phyloP scores from a whole-genome alignment of 1,139 yeast genomes.

The Pichia sp. region DNA sequence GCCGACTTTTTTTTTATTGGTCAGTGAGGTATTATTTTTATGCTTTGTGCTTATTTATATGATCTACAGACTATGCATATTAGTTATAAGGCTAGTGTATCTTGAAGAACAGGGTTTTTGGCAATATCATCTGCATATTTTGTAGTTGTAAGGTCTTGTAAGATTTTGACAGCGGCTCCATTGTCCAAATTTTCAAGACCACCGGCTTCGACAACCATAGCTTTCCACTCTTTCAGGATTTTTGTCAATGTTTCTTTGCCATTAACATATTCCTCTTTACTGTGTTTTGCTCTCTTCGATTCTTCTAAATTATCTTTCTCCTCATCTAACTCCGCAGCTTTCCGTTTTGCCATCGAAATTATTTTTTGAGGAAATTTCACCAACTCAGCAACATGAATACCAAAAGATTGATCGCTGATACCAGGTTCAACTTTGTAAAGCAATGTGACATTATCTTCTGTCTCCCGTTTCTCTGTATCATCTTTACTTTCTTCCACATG shows the following conservation, averaged over 20 bases:
- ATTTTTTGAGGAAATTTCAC: conserved; percentile 88
- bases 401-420: conserved; percentile 88
- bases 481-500: conserved; percentile 48
- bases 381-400: conserved; percentile 94
- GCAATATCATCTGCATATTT: conserved; percentile 18
- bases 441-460: conserved; percentile 66
- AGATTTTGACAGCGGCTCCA: conserved; percentile 34
- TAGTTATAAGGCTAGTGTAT: conserved; percentile 13
- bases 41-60: too few species aligned
- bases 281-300: conserved; percentile 43
- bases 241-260: conserved; percentile 52
- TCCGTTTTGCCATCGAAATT: conserved; percentile 88
- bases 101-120: conserved; percentile 17
- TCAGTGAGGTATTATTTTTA: too few species aligned
- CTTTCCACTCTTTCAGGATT: conserved; percentile 58
- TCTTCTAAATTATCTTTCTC: conserved; percentile 33
- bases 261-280: conserved; percentile 43
- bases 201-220: conserved; percentile 34
- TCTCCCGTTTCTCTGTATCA: conserved; percentile 21
- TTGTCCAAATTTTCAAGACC: conserved; percentile 31
- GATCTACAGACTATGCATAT: too few species aligned
- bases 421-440: conserved; percentile 91
- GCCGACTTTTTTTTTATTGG: neutral
- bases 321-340: conserved; percentile 81
- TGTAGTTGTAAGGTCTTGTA: conserved; percentile 32